Evolutionary conservation across 2,329 filamentous ascomycete genomes (phyloP), one percentile per base, ranked within the genome.

Genomic region (Diplocarpon mali): DNA sequence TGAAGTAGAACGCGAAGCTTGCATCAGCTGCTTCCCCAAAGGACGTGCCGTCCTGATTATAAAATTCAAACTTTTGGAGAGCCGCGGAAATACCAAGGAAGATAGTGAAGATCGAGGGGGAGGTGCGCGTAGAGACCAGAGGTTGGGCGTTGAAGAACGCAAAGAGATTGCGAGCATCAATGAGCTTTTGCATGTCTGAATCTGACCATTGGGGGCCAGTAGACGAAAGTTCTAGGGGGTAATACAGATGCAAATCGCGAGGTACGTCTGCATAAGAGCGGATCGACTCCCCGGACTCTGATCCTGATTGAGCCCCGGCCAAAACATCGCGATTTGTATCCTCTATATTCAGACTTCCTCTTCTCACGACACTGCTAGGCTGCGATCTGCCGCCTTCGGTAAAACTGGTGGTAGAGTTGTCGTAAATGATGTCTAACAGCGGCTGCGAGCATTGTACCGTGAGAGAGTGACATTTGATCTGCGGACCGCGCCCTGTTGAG

Each of bases 1-100:
- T 81, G 48, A 89, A 77, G 58, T 88, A 93, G 56, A 76, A 76
- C 49, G 78, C 71, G 54, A 89, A 87, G 60, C 79, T 82, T 13
- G 76, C 67, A 37, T 78, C 69, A 1, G 76, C 76, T 1, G 70
- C 69, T 41, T 75, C 71, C 34, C 79, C 79, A 60, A 74, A 81
- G 0, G 71, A 75, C 13, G 70, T 69, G 6, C 73, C 73, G 48
- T 78, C 74, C n/a, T 61, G 59, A 46, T 70, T 74, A 1, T 64
- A 70, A 53, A 78, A 81, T 30, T 72, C 70, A 50, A 76, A 80
- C 46, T 76, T 69, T 42, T 70, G 67, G 32, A 83, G 62, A 13
- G 78, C 63, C 4, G 58, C 58, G 0, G 75, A 67, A 13, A 83
- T 68, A 24, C 73, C 66, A 17, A 78, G 56, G 46, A 83, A 69